Evolutionary conservation across 805 yeast species (phyloP).

Genomic region (Candida montana): DNA sequence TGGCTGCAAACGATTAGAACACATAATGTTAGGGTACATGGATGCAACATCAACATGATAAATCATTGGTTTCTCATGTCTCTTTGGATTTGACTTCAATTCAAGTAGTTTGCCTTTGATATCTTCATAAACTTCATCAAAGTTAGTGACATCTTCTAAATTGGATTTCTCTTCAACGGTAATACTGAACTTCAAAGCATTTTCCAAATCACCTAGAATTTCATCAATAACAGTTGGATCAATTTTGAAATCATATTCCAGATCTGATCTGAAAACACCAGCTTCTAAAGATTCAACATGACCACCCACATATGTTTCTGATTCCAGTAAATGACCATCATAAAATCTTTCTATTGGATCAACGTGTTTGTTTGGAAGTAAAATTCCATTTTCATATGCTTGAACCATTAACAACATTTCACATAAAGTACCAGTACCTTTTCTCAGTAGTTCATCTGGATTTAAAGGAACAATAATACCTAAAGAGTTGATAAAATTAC

Average conservation of each 20-base stretch:
- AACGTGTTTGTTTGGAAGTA: conserved; percentile 88
- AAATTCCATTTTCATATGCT: conserved; percentile 71
- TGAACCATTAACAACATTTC: conserved; percentile 97
- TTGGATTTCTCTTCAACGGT: conserved; percentile 73
- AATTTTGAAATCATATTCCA: conserved; percentile 66
- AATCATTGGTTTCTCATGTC: conserved; percentile 78
- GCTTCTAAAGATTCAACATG: conserved; percentile 97
- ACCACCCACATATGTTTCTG: conserved; percentile 98
- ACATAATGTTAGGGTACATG: conserved; percentile 99
- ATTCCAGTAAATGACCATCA: conserved; percentile 87
- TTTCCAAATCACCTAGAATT: conserved; percentile 62
- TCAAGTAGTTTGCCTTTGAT: conserved; percentile 53
- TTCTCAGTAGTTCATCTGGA: conserved; percentile 93
- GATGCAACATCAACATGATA: conserved; percentile 99
- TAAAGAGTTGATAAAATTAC: conserved; percentile 91
- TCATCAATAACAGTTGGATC: conserved; percentile 83
- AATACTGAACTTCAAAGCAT: conserved; percentile 76
- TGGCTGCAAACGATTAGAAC: conserved; percentile 93
- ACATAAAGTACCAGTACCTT: conserved; percentile 98
- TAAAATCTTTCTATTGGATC: conserved; percentile 95
- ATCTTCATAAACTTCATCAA: conserved; percentile 61
- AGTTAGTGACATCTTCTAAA: conserved; percentile 74
- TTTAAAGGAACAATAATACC: conserved; percentile 93
- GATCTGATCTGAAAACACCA: conserved; percentile 92
- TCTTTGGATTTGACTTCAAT: conserved; percentile 53